Evolutionary conservation across 2,329 filamentous ascomycete species (phyloP).

Genomic region (Verticillium nubilum): DNA sequence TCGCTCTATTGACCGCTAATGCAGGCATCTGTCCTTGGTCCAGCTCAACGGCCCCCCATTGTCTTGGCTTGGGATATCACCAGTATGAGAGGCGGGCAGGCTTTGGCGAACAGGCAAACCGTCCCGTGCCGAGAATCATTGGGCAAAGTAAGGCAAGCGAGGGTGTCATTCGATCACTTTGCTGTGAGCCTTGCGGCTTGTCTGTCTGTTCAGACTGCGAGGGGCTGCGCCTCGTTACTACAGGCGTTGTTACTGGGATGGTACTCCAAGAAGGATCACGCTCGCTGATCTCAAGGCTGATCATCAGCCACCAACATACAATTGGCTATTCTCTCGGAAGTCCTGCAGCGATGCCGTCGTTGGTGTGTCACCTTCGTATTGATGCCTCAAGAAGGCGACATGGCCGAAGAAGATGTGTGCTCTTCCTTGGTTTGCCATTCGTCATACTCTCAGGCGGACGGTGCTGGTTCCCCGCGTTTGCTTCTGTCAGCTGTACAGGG

Average conservation of each 20-base stretch:
- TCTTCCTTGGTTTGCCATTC: too few species aligned
- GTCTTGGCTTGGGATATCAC: not conserved
- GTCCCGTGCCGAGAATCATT: not conserved
- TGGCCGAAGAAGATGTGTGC: too few species aligned
- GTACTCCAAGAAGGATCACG: not conserved
- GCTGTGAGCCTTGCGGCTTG: not conserved
- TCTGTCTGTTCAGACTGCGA: not conserved
- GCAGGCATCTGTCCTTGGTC: not conserved
- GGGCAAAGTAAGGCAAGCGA: not conserved
- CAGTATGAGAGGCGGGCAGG: not conserved
- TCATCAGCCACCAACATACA: not conserved
- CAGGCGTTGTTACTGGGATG: not conserved
- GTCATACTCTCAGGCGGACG: too few species aligned
- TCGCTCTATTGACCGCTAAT: not conserved
- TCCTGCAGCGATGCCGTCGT: not conserved
- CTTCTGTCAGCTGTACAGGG: too few species aligned
- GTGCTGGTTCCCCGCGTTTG: too few species aligned
- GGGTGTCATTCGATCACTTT: not conserved
- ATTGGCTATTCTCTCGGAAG: not conserved
- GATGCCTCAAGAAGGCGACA: too few species aligned
- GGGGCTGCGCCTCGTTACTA: not conserved
- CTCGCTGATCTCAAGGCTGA: not conserved
- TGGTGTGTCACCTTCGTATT: not conserved
- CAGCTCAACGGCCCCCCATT: not conserved
- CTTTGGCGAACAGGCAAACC: not conserved